Conservation (phyloP, 176 grass and related monocot genomes). For the Avena sativa region DNA sequence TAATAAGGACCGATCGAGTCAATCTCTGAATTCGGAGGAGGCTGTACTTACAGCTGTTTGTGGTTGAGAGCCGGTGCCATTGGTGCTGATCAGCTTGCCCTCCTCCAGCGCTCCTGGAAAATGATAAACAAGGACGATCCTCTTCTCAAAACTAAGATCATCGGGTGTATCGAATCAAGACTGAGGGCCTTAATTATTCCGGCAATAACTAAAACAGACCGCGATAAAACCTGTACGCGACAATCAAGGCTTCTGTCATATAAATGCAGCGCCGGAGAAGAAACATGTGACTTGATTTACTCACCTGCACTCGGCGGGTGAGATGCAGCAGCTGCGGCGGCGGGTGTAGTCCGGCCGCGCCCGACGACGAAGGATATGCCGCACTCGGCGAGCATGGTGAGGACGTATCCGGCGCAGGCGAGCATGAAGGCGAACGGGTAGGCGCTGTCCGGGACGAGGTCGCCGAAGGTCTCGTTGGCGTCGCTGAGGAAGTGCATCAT, state of each 20-base stretch:
- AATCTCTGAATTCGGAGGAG: not conserved
- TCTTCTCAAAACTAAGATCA: not conserved
- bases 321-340: too few relatives aligned
- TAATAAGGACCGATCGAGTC: not conserved
- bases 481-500: too few relatives aligned
- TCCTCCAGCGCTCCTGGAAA: constrained; percentile 26
- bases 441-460: too few relatives aligned
- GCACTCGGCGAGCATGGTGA: too few relatives aligned
- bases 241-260: not conserved
- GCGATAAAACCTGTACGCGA: not conserved
- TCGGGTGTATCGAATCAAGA: not conserved
- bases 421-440: too few relatives aligned
- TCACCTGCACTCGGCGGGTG: too few relatives aligned
- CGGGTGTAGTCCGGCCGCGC: too few relatives aligned
- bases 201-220: not conserved
- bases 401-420: too few relatives aligned
- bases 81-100: not conserved
- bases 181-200: not conserved
- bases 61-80: not conserved
- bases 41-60: constrained; percentile 23
- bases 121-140: not conserved
- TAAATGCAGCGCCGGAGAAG: too few relatives aligned
- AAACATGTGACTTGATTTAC: too few relatives aligned
- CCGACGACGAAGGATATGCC: too few relatives aligned
- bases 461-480: too few relatives aligned